Evolutionary conservation across 2,329 filamentous ascomycete genomes (phyloP), one percentile per base, ranked within the genome.

Genomic region (Pseudofabraea citricarpa): DNA sequence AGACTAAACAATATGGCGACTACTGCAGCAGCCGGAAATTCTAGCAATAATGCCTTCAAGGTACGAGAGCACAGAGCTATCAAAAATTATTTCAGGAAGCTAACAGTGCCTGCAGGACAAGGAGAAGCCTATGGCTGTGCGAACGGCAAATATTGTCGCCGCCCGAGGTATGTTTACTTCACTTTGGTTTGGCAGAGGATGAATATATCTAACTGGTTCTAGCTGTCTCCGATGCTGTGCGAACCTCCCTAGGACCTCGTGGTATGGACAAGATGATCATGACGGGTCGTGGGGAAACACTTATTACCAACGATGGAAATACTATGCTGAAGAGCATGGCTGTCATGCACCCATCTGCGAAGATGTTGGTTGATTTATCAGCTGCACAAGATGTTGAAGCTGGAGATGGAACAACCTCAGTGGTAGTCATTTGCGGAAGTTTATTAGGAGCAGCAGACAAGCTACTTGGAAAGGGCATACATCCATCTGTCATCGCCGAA

Each of bases 321-420:
- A 98, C 93, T 45, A 98, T 98, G 91, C 73, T 98, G 63, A 95
- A 87, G 73, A 91, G 91, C 74, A 97, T 98, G 93, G 87, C 88
- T 54, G 93, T 98, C 55, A 90, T 98, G 85, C 93, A 98, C 65
- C 93, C 93, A n/a, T 95, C 94, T 38, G 93, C 93, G 40, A 96
- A 95, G 74, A 98, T 98, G 93, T 77, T 98, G 56, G 93, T 98
- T 61, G 90, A 98, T 67, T 79, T 98, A 50, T 94, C 91, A 59
- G 88, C 93, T 55, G 93, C 93, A 54, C 93, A 98, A 68, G 93
- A 98, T 73, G 90, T 98, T 49, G 93, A 98, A 69, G 93, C 93
- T 51, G 93, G 93, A 71, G 93, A 98, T 66, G 94, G 93, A 60
- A 98, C 93, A 44, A 98, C 93, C 26, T 97, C 91, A 3, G 93